These are phyloP conservation scores for Colletotrichum limetticola DNA, from an alignment of 2,329 filamentous ascomycete genomes.

Conservation along the genomic window DNA sequence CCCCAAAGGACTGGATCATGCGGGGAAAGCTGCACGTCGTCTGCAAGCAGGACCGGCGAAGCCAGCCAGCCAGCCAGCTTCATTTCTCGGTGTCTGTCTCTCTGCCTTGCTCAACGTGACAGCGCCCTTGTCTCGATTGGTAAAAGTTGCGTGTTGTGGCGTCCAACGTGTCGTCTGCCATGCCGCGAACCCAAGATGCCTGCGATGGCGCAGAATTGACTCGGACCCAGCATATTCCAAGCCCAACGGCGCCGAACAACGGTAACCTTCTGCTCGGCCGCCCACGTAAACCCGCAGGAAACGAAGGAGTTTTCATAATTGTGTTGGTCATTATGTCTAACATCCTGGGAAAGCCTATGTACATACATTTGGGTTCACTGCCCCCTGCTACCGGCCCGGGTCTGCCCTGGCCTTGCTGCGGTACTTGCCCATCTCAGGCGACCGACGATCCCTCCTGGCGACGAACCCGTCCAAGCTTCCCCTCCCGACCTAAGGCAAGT, in stretches of 20 bases:
- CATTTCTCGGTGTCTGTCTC: not conserved
- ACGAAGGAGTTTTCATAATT: not conserved
- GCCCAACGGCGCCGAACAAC: not conserved
- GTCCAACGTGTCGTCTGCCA: slow-evolving; percentile 26
- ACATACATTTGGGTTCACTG: not conserved
- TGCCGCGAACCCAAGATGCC: slow-evolving; percentile 5
- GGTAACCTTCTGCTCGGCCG: not conserved
- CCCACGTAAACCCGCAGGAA: not conserved
- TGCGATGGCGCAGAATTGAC: slow-evolving; percentile 2
- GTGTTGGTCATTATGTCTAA: not conserved
- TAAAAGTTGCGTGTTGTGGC: slow-evolving; percentile 23
- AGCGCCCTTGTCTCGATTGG: slow-evolving; percentile 9
- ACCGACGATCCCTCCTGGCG: slow-evolving; percentile 10
- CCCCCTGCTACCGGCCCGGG: not conserved
- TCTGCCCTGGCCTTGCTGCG: not conserved
- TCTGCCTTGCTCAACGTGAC: not conserved
- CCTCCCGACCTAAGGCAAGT: not conserved
- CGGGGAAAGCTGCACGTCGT: not conserved
- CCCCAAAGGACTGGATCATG: not conserved
- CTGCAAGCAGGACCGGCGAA: not conserved
- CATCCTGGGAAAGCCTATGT: slow-evolving; percentile 3
- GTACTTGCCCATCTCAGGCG: not conserved
- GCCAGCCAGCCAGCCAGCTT: not conserved
- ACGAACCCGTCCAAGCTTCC: slow-evolving; percentile 19
- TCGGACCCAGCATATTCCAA: slow-evolving; percentile 2